These are phyloP conservation scores for Fimicolochytrium jonesii DNA, from an alignment of 192 early-diverging fungal genomes.

Conservation along the genomic window DNA sequence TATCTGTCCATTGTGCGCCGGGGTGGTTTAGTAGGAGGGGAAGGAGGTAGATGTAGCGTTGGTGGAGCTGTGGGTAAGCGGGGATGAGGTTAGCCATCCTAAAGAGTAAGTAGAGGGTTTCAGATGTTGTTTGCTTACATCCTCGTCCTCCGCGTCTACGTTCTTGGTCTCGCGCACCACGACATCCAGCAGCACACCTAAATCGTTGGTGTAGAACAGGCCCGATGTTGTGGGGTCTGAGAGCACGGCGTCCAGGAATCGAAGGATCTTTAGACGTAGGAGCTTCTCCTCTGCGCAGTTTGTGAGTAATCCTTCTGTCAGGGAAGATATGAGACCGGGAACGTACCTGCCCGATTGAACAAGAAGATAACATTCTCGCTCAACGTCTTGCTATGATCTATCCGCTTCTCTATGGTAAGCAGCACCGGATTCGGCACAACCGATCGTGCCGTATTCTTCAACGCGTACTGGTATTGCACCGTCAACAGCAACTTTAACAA, in stretches of 20 bases:
- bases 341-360: conserved; percentile 78
- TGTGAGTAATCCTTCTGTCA: too few species aligned
- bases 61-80: conserved; percentile 34
- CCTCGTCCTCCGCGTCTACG: conserved; percentile 62
- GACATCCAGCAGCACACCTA: conserved; percentile 82
- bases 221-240: conserved; percentile 52
- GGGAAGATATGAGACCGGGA: neutral
- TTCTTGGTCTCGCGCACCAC: conserved; percentile 77
- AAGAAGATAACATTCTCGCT: conserved; percentile 88
- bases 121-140: conserved; percentile 21
- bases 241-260: conserved; percentile 70
- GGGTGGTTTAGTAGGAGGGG: conserved; percentile 25
- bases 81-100: too few species aligned
- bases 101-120: too few species aligned
- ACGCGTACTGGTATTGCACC: conserved; percentile 68
- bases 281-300: conserved; percentile 4
- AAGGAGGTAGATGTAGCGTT: conserved; percentile 36
- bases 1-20: neutral
- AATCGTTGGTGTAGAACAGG: conserved; percentile 92
- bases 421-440: conserved; percentile 52
- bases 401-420: conserved; percentile 39
- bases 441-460: conserved; percentile 34
- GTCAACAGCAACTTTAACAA: conserved; percentile 45
- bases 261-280: conserved; percentile 34
- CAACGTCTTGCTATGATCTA: conserved; percentile 71